Evolutionary conservation across 1,284 basidiomycete genomes (phyloP).

Genomic region (Meira miltonrushii): DNA sequence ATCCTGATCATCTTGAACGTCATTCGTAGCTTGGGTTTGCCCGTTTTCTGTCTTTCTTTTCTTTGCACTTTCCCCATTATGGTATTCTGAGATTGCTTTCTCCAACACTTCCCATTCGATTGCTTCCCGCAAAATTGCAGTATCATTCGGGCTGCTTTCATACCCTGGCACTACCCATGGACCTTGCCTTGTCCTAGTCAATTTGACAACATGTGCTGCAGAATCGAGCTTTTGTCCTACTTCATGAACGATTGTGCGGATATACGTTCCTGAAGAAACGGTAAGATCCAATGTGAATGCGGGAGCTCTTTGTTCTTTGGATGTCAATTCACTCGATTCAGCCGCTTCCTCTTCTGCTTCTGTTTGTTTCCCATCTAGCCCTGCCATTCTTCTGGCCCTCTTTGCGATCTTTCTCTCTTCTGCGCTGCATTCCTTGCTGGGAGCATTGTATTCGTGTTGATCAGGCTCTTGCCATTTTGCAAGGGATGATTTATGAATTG

Average conservation of each 20-base stretch:
- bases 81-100: neutral
- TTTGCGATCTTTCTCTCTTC: constrained; percentile 41
- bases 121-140: neutral
- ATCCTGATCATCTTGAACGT: too few species aligned
- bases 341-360: neutral
- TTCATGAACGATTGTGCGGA: constrained; percentile 50
- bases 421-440: constrained; percentile 31
- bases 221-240: constrained; percentile 34
- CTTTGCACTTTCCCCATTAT: too few species aligned
- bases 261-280: constrained; percentile 50
- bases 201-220: constrained; percentile 47
- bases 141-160: neutral
- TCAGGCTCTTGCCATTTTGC: constrained; percentile 44
- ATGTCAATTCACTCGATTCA: neutral
- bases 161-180: neutral
- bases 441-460: constrained; percentile 35
- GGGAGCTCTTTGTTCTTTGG: constrained; percentile 14
- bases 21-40: too few species aligned
- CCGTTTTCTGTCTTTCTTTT: too few species aligned
- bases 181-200: constrained; percentile 46
- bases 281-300: constrained; percentile 48
- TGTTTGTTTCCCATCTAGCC: constrained; percentile 13
- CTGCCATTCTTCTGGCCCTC: constrained; percentile 37
- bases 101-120: constrained; percentile 1
- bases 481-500: constrained; percentile 72